Evolutionary conservation across 2,329 filamentous ascomycete genomes (phyloP), one percentile per base, ranked within the genome.

Genomic region (Hymenoscyphus fraxineus): DNA sequence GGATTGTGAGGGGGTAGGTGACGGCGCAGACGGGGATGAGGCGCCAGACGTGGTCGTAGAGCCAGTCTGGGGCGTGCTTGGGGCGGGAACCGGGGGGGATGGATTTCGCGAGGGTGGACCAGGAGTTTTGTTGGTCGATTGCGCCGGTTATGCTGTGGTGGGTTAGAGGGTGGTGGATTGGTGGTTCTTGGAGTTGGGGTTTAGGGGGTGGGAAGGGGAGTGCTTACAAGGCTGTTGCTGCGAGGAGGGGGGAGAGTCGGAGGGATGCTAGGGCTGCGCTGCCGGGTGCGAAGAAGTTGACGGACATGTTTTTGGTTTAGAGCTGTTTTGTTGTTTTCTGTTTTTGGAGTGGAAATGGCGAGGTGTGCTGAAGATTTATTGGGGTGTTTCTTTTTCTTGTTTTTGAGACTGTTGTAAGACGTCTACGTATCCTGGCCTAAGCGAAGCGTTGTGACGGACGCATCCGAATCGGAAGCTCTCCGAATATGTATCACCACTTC

Each of bases 121-220:
- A 57, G 16, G 54, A 31, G 22, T 31, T 57, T 35, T 57, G 54
- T 35, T 57, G 54, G 54, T 57, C 54, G 54, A 57, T 15, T 15
- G 32, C 54, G 54, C 54, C 54, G 15, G 54, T 57, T 57, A 57
- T 57, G 4, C 54, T 57, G 7, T 22, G 6, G 3, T 27, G 27
- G 27, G 27, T n/a, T n/a, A 16, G 9, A 19, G 19, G n/a, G n/a
- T 47, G 41, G 19, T 47, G 19, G 16, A n/a, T 47, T 12, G 4
- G 2, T n/a, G 41, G 2, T 12, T 7, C 16, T n/a, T 47, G 1
- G 3, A 7, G 9, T 19, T 3, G 16, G 19, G 7, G 19, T n/a
- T 47, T 44, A 19, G 7, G 10, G 2, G 3, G 41, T 27, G 27
- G 27, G 27, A 27, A 27, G 27, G 27, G 27, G 27, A 27, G 27